These are phyloP conservation scores for Brettanomyces naardenensis DNA, from an alignment of 805 yeast genomes.

Conservation along the genomic window DNA sequence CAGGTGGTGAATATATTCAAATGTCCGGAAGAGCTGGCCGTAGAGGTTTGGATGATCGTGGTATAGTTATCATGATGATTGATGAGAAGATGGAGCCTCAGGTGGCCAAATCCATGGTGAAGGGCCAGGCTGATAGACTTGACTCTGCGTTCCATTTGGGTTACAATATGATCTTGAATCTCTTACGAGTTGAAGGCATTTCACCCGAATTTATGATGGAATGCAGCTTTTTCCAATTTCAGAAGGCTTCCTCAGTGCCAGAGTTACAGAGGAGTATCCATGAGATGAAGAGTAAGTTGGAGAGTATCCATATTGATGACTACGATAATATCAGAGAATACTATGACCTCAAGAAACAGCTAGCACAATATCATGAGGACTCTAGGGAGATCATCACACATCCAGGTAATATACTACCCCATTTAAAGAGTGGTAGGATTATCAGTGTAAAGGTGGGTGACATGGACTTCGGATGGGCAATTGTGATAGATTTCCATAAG, in stretches of 20 bases:
- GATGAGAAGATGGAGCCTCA: conserved; percentile 99
- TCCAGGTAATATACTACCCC: conserved; percentile 79
- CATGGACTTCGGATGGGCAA: conserved; percentile 93
- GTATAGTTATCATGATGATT: conserved; percentile 98
- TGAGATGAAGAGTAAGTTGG: conserved; percentile 43
- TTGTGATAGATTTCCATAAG: conserved; percentile 55
- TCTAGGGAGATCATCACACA: conserved; percentile 78
- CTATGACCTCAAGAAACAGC: conserved; percentile 70
- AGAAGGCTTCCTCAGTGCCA: conserved; percentile 88
- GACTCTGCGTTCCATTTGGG: conserved; percentile 98
- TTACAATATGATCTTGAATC: conserved; percentile 91
- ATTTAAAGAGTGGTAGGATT: conserved; percentile 84
- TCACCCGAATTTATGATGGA: conserved; percentile 97
- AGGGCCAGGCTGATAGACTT: conserved; percentile 95
- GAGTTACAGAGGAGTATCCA: conserved; percentile 58
- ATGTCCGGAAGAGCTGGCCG: conserved; percentile 99
- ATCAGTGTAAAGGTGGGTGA: conserved; percentile 55
- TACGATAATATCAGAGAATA: conserved; percentile 71
- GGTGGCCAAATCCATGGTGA: conserved; percentile 98
- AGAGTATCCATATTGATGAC: conserved; percentile 56
- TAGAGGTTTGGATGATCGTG: conserved; percentile 98
- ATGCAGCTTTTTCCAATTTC: conserved; percentile 91
- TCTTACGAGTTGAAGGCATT: conserved; percentile 96
- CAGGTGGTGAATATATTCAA: conserved; percentile 99
- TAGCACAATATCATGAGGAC: conserved; percentile 65